A percentile compares a stretch with the other conserved stretches of the same genome.
Conservation (phyloP, 768 basidiomycete species). For the Podaxis pistillaris region DNA sequence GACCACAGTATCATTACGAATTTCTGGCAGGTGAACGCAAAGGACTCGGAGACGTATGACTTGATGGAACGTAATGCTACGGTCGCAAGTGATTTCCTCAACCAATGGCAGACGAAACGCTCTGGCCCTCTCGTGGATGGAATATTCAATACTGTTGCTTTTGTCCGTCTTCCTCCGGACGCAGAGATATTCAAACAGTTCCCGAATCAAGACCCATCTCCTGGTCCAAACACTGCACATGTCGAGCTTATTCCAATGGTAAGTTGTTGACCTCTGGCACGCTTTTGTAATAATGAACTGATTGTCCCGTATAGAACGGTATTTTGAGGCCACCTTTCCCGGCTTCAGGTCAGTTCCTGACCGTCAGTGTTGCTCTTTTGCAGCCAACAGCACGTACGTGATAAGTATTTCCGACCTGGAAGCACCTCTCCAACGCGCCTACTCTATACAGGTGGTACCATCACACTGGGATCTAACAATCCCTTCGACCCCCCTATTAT, state of each 20-base stretch:
- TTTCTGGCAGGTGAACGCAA: slow-evolving; percentile 19
- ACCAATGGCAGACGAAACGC: slow-evolving; percentile 25
- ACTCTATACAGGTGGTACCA: slow-evolving; percentile 24
- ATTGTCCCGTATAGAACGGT: neutral
- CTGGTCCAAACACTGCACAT: slow-evolving; percentile 34
- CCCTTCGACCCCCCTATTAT: slow-evolving; percentile 45
- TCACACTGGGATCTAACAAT: slow-evolving; percentile 35
- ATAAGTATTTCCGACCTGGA: neutral
- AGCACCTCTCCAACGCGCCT: neutral
- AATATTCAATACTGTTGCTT: slow-evolving; percentile 24
- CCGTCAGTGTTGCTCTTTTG: slow-evolving; percentile 24
- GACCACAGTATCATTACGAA: slow-evolving; percentile 28
- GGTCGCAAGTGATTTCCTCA: slow-evolving; percentile 20
- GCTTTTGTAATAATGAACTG: neutral
- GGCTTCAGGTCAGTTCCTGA: slow-evolving; percentile 30
- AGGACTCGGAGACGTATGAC: slow-evolving; percentile 27
- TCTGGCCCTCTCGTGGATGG: slow-evolving; percentile 24
- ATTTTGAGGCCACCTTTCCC: slow-evolving; percentile 20
- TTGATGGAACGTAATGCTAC: slow-evolving; percentile 23
- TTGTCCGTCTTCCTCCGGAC: slow-evolving; percentile 26
- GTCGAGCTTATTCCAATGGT: slow-evolving; percentile 34
- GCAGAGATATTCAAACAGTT: slow-evolving; percentile 27
- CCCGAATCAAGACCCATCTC: slow-evolving; percentile 29
- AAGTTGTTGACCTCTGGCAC: neutral
- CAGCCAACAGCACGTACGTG: slow-evolving; percentile 35